Base-by-base conservation (phyloP, 2,329 filamentous ascomycete genomes). In the Macrophomina phaseolina region DNA sequence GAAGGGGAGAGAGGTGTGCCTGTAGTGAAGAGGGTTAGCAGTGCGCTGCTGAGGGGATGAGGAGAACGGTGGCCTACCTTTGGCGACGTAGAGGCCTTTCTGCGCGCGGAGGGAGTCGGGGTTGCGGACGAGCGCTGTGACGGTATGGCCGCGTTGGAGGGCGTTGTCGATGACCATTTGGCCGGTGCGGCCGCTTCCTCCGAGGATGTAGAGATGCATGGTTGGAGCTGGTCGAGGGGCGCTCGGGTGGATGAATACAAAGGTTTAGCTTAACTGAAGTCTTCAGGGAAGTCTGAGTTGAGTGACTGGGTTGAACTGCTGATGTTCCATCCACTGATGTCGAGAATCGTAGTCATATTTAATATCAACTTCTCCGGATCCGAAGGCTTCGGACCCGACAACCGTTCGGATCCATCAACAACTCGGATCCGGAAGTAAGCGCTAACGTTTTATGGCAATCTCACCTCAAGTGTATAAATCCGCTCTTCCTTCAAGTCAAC, bases 181-280 rank as follows among this genome's bases (percentile, higher is more conserved):
- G 68, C 83, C 83, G 60, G 82, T 84, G 65, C 81, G 80, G 49
- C 84, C 83, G 46, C 75, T 81, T 65, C 77, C 83, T 42, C 83
- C 83, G 45, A 85, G 72, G 67, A 85, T 71, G 67, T 85, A 79
- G 68, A 85, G 69, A 53, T 81, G 81, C 79, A 83, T 63, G 42
- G 8, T 38, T 48, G 28, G 14, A 16, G 2, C 8, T 55, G 32
- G 4, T 16, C 4, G 11, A 6, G 1, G 36, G 36, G 23, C 8
- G n/a, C 2, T 38, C 23, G 23, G 23, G 3, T 23, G 23, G 23
- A 23, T 23, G 23, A 23, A 23, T 23, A 23, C 3, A 23, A 23
- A 23, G 23, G 23, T 3, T 23, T 23, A 3, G 23, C 23, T 23
- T 23, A 5, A 34, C n/a, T 53, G 23, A 46, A 46, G 45, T 16